Percentiles rank a stretch among this genome's conserved stretches.
Conservation (phyloP, 306 rosid species). For the Datisca glomerata region DNA sequence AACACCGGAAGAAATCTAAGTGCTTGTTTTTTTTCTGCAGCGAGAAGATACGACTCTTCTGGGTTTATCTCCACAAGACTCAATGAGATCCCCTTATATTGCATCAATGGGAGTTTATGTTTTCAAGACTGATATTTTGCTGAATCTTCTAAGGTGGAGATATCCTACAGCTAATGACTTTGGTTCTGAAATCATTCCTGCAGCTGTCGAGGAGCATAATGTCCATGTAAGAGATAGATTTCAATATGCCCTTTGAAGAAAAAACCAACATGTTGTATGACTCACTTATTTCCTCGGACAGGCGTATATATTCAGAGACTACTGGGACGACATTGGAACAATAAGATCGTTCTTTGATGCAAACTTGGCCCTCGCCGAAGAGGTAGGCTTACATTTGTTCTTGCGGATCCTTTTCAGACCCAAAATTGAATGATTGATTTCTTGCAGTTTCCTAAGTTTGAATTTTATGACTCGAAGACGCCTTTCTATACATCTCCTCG, state of each 20-base stretch:
- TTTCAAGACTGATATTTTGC: conserved; percentile 64
- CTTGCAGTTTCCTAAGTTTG: conserved; percentile 53
- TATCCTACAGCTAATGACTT: conserved; percentile 85
- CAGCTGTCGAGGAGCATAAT: conserved; percentile 54
- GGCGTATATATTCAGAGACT: conserved; percentile 70
- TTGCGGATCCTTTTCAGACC: not conserved
- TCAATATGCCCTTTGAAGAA: not conserved
- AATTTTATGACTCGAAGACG: conserved; percentile 80
- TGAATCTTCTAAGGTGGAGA: conserved; percentile 72
- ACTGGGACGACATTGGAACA: conserved; percentile 96
- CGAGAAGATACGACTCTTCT: conserved; percentile 58
- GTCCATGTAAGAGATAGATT: conserved; percentile 60
- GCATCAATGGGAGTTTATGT: conserved; percentile 94
- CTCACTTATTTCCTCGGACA: conserved; percentile 21
- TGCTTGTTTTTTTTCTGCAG: conserved; percentile 45
- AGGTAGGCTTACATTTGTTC: conserved; percentile 51
- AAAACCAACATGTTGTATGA: not conserved
- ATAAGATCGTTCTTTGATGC: conserved; percentile 70
- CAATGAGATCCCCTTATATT: conserved; percentile 49
- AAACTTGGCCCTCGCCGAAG: conserved; percentile 79
- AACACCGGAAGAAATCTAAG: too few relatives aligned
- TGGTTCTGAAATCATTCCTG: conserved; percentile 94
- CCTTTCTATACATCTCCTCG: conserved; percentile 85
- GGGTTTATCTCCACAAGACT: conserved; percentile 59
- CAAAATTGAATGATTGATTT: not conserved